Base-by-base conservation (phyloP, 169 alveolate species). In the Cryptosporidium xiaoi region DNA sequence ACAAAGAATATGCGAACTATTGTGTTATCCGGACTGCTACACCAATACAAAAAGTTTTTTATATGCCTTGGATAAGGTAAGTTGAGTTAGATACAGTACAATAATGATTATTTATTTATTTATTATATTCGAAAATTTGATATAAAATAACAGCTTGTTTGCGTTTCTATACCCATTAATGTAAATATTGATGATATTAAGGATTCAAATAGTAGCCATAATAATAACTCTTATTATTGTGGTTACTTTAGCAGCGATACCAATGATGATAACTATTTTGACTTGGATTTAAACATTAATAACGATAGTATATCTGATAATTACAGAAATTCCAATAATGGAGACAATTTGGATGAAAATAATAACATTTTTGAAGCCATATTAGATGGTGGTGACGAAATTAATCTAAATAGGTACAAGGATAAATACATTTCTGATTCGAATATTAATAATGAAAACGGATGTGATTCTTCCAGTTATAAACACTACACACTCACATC, bases 51-150 rank as follows among this genome's bases (percentile, higher is more conserved):
- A 56, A 62, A 62, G 87, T 50, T 77, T 60, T 31, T 48, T 77
- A 2, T 77, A 40, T 62, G 87, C 87, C 12, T 46, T 77, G 6
- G 87, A 77, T 29, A 77, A 77, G 87, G 87, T 77, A 60, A 60
- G 87, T 62, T 60, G 7, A 8, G 4, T 40, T 1, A 6, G 48
- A 60, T 1, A 60, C 16, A 60, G 18, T 27, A 60, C 16, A 60
- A 60, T 1, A 1, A 50, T 10, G 15, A 48, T 48, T 48, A 48
- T 10, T 48, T 48, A 20, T 18, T 27, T 10, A 20, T 13, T 27
- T 15, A 58, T 20, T 27, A 15, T 27, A 20, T 58, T 18, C 18
- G 12, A 0, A 20, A 12, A 58, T 27, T 15, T 27, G 12, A 58
- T 18, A 34, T 0, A 8, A 13, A 10, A 16, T 33, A 3, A 71